phyloP scores from a whole-genome alignment of 2,329 filamentous ascomycete species.

The Colletotrichum gloeosporioides region DNA sequence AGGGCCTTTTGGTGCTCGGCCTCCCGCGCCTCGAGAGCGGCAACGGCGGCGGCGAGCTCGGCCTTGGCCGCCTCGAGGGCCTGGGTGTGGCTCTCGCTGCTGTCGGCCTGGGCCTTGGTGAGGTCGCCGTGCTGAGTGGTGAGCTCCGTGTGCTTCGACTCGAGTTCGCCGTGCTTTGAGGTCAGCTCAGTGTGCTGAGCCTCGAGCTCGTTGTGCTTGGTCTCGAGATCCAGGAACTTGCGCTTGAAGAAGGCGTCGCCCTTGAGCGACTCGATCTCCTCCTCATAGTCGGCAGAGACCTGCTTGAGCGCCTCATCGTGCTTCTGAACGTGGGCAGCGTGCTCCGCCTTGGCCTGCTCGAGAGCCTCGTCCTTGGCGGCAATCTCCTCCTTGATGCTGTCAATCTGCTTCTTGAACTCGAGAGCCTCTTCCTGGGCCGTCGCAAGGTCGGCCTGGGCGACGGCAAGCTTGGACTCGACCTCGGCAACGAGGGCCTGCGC shows the following conservation, averaged over 20 bases:
- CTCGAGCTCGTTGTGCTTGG: slow-evolving; percentile 58
- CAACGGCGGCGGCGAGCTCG: slow-evolving; percentile 48
- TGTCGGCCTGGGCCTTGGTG: slow-evolving; percentile 34
- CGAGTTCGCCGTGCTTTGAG: slow-evolving; percentile 43
- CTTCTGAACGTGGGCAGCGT: slow-evolving; percentile 45
- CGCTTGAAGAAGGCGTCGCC: slow-evolving; percentile 69
- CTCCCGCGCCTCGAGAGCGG: slow-evolving; percentile 56
- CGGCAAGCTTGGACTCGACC: slow-evolving; percentile 51
- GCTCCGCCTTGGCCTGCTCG: slow-evolving; percentile 55
- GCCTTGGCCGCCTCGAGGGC: slow-evolving; percentile 48
- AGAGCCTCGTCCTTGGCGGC: slow-evolving; percentile 54
- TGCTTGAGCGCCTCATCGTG: slow-evolving; percentile 64
- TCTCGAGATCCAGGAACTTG: slow-evolving; percentile 66
- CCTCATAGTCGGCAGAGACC: slow-evolving; percentile 65
- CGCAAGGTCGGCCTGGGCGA: slow-evolving; percentile 45
- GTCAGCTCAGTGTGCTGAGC: slow-evolving; percentile 33
- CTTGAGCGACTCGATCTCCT: slow-evolving; percentile 68
- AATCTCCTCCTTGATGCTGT: slow-evolving; percentile 50
- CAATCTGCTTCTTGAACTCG: slow-evolving; percentile 55
- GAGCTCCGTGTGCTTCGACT: slow-evolving; percentile 36
- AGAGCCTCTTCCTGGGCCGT: slow-evolving; percentile 52
- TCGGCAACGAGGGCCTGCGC: slow-evolving; percentile 45
- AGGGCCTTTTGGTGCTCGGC: slow-evolving; percentile 59
- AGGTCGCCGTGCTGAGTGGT: slow-evolving; percentile 34
- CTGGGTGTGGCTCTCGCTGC: slow-evolving; percentile 42